Evolutionary conservation across 805 yeast species (phyloP), one percentile per base, ranked within the genome.

Genomic region (Saturnispora saitoi): DNA sequence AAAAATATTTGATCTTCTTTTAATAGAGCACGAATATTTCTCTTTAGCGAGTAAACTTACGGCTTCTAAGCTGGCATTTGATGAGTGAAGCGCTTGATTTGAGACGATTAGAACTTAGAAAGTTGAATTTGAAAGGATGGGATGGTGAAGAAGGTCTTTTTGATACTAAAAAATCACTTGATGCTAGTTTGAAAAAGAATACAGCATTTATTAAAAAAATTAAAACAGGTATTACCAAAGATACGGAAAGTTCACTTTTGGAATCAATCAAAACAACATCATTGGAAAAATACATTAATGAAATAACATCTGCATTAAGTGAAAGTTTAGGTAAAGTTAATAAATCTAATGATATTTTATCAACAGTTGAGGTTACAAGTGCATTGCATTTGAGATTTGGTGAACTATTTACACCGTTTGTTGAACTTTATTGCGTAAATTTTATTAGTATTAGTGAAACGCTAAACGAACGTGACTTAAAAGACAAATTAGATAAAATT

Each of bases 171-270:
- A 30, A 24, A 3, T 41, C 60, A 37, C 62, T 80, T 9, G 96
- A 89, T 60, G 70, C 95, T 0, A 83, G 90, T 49, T 69, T 89
- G 54, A 89, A 89, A 69, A 86, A 83, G 62, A 86, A 90, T 60
- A 78, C 87, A 3, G 83, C 88, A 0, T 85, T 86, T 58, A 80
- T 88, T 45, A 84, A 81, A 60, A 83, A 83, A 56, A 60, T 89
- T 45, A 74, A 81, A 53, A 69, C 75, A 2, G 70, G 81, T 2
- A 63, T 88, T 22, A 74, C 69, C 34, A 72, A 71, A 36, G 90
- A 82, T 6, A 72, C 72, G 36, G 63, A 64, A 48, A 58, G 56
- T 39, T 60, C 72, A 7, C 63, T 85, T 2, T 50, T 86, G 34
- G 75, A 77, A 47, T 95, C 87, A 50, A 71, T 89, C 39, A 58